A percentile compares a stretch with the other conserved stretches of the same genome.
phyloP scores from a whole-genome alignment of 2,329 filamentous ascomycete species.

The Basipetospora chlamydospora region DNA sequence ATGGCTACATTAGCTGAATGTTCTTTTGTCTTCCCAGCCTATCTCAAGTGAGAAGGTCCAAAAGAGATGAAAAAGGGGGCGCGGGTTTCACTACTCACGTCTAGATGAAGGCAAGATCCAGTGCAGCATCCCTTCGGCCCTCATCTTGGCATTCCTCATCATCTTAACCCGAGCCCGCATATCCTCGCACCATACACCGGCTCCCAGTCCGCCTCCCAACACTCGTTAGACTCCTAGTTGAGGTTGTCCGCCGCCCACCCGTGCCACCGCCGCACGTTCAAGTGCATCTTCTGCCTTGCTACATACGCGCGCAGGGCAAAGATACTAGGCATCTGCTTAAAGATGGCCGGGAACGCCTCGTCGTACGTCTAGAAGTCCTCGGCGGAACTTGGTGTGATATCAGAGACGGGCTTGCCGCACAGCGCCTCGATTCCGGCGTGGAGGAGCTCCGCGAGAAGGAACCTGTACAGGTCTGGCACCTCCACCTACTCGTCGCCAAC shows the following conservation, averaged over 20 bases:
- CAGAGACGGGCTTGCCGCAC: slow-evolving; percentile 12
- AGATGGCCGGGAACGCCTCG: slow-evolving; percentile 8
- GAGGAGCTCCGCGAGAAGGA: slow-evolving; percentile 11
- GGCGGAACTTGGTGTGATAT: slow-evolving; percentile 12
- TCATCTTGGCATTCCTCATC: slow-evolving; percentile 10
- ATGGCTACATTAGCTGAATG: neutral
- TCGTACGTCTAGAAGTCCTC: slow-evolving; percentile 15
- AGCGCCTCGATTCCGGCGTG: slow-evolving; percentile 11
- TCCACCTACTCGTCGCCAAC: slow-evolving; percentile 10
- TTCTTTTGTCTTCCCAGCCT: no score
- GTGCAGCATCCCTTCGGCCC: slow-evolving; percentile 8
- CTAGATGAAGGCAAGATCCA: slow-evolving; percentile 7
- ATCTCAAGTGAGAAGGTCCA: no score
- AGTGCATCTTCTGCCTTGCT: slow-evolving; percentile 9
- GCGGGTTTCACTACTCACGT: neutral
- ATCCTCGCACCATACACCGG: slow-evolving; percentile 13
- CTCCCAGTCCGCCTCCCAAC: slow-evolving; percentile 14
- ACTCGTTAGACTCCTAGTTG: slow-evolving; percentile 9
- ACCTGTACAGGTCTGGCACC: slow-evolving; percentile 9
- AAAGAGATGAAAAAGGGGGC: no score
- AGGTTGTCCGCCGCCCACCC: slow-evolving; percentile 8
- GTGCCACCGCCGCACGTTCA: slow-evolving; percentile 7
- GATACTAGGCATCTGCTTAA: slow-evolving; percentile 12
- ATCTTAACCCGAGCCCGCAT: slow-evolving; percentile 6
- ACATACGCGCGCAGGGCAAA: slow-evolving; percentile 9